Conservation (phyloP, 768 basidiomycete genomes). For the Psilocybe sp. region DNA sequence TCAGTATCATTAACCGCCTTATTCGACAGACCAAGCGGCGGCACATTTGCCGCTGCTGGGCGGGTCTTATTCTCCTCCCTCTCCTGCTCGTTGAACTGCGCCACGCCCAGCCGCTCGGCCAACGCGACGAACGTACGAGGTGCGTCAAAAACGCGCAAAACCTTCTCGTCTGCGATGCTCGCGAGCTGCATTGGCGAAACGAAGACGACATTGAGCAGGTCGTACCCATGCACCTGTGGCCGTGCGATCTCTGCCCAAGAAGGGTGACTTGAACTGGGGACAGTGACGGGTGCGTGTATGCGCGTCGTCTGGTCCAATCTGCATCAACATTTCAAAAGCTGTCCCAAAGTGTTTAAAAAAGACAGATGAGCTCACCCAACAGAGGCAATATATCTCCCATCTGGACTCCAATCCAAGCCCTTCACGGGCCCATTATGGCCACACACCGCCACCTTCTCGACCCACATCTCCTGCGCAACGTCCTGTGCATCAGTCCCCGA, state of each 20-base stretch:
- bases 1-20: conserved; percentile 78
- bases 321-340: conserved; percentile 8
- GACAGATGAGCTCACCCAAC: conserved; percentile 54
- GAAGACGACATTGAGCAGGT: conserved; percentile 78
- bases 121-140: conserved; percentile 75
- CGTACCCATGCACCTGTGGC: conserved; percentile 97
- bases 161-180: conserved; percentile 95
- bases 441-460: conserved; percentile 72
- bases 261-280: background rate
- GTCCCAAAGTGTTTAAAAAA: background rate
- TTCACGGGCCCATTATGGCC: conserved; percentile 84
- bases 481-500: conserved; percentile 12
- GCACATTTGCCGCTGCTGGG: conserved; percentile 83
- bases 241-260: conserved; percentile 86
- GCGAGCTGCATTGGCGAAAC: conserved; percentile 76
- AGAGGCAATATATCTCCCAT: conserved; percentile 83
- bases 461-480: conserved; percentile 54
- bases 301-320: conserved; percentile 92
- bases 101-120: conserved; percentile 49
- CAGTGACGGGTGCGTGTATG: conserved; percentile 62
- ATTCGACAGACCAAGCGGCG: conserved; percentile 92
- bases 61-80: conserved; percentile 35
- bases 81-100: conserved; percentile 45
- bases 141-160: conserved; percentile 90
- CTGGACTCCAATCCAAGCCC: conserved; percentile 83